Evolutionary conservation across 805 yeast genomes (phyloP), one percentile per base, ranked within the genome.

Genomic region (Dipodascus geniculatus): DNA sequence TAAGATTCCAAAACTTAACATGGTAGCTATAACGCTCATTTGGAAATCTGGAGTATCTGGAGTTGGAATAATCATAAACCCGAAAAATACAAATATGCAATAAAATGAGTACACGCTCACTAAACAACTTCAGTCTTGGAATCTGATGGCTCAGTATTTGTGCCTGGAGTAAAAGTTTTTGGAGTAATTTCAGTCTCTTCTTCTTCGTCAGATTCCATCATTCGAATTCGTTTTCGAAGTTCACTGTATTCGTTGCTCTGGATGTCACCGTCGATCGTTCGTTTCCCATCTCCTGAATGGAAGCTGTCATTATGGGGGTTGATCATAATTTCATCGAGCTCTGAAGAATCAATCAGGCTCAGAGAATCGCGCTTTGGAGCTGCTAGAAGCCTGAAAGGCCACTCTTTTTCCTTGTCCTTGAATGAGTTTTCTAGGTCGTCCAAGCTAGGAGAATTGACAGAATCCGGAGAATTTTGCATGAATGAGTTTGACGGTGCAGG

Each of bases 161-260:
- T 38, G 44, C 14, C 44, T n/a, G n/a, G n/a, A n/a, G n/a, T n/a
- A n/a, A n/a, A n/a, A n/a, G n/a, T n/a, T n/a, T n/a, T n/a, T n/a
- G n/a, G n/a, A n/a, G n/a, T n/a, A 38, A n/a, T 16, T n/a, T 38
- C 44, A 38, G 4, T n/a, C 20, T 11, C 14, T 9, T 38, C 44
- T n/a, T 38, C 44, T 6, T 38, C 44, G 19, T 38, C 44, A 17
- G 44, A 38, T 38, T 38, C 44, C 64, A 61, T 60, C 54, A 61
- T 31, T 38, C 58, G 54, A 20, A 61, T 61, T 19, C 64, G 57
- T 35, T 59, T 57, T 4, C 64, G 55, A 33, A 61, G 53, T 42
- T 61, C 57, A 47, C 31, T 22, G 19, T 22, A 17, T 6, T 20
- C 22, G n/a, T n/a, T n/a, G n/a, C n/a, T n/a, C 48, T 17, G 19